Conservation (phyloP, 1,284 basidiomycete species). For the Neonothopanus nambi region DNA sequence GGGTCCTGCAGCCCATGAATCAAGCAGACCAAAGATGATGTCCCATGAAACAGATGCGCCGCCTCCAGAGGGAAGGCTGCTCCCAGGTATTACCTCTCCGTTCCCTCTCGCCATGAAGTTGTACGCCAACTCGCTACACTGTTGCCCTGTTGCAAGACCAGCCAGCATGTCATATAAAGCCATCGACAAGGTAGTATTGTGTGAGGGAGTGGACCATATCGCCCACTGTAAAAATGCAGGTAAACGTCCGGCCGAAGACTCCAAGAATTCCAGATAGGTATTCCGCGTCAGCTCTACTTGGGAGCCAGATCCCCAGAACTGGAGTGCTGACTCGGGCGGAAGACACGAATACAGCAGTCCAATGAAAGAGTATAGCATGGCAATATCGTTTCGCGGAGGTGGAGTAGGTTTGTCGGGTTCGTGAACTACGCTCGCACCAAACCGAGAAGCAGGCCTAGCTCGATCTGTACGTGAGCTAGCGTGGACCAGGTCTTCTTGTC, state of each 20-base stretch:
- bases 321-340: conserved; percentile 74
- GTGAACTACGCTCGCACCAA: conserved; percentile 39
- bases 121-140: conserved; percentile 82
- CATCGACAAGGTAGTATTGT: conserved; percentile 71
- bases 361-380: conserved; percentile 81
- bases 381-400: conserved; percentile 77
- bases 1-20: conserved; percentile 42
- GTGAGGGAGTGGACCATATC: conserved; percentile 78
- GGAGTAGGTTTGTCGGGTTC: conserved; percentile 35
- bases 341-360: conserved; percentile 78
- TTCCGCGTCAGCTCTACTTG: conserved; percentile 37
- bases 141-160: conserved; percentile 82
- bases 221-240: conserved; percentile 87
- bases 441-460: conserved; percentile 42
- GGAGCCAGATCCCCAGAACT: conserved; percentile 80
- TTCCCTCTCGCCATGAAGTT: conserved; percentile 78
- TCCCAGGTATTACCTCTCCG: conserved; percentile 63
- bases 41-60: conserved; percentile 47
- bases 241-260: conserved; percentile 63
- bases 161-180: conserved; percentile 88
- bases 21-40: conserved; percentile 43
- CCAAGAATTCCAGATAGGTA: conserved; percentile 56
- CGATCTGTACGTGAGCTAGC: conserved; percentile 63
- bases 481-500: conserved; percentile 83
- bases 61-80: conserved; percentile 38